A percentile compares a stretch with the other conserved stretches of the same genome.
phyloP scores from a whole-genome alignment of 1,284 basidiomycete genomes.

The Microstroma glucosiphilum region DNA sequence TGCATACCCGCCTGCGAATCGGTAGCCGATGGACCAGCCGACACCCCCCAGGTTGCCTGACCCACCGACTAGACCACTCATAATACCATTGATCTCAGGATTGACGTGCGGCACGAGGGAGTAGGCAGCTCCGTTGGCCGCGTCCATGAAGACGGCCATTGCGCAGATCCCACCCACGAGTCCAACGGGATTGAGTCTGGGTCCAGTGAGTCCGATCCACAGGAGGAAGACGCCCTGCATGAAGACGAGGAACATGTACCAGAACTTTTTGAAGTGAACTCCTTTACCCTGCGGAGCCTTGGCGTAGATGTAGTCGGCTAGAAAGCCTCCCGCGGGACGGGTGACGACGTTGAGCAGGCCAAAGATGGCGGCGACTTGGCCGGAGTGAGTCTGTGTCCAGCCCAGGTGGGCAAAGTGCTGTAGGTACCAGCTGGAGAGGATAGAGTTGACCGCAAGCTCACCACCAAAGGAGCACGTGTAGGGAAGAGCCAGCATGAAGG shows the following conservation, averaged over 20 bases:
- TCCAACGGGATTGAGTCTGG: background rate
- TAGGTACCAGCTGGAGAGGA: constrained; percentile 1
- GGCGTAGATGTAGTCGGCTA: constrained; percentile 4
- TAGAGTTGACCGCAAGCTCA: constrained; percentile 2
- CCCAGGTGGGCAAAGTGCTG: constrained; percentile 2
- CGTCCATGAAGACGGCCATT: background rate
- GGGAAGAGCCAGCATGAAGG: background rate
- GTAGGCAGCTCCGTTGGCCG: no score
- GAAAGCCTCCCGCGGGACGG: background rate
- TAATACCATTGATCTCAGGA: no score
- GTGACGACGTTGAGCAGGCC: constrained; percentile 5
- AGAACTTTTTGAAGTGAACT: background rate
- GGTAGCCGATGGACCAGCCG: no score
- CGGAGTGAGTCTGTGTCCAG: constrained; percentile 1
- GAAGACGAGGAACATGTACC: constrained; percentile 5
- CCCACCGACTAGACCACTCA: no score
- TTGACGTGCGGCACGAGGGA: no score
- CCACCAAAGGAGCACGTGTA: constrained; percentile 4
- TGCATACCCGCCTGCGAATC: no score
- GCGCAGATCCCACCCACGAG: background rate
- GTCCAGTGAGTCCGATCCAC: background rate
- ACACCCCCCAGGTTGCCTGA: no score
- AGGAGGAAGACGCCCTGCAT: constrained; percentile 4
- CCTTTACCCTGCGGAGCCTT: background rate
- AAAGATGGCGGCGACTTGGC: constrained; percentile 4